Evolutionary conservation across 257 asterid genomes (phyloP).

Genomic region (Nyctanthes arbortristis): DNA sequence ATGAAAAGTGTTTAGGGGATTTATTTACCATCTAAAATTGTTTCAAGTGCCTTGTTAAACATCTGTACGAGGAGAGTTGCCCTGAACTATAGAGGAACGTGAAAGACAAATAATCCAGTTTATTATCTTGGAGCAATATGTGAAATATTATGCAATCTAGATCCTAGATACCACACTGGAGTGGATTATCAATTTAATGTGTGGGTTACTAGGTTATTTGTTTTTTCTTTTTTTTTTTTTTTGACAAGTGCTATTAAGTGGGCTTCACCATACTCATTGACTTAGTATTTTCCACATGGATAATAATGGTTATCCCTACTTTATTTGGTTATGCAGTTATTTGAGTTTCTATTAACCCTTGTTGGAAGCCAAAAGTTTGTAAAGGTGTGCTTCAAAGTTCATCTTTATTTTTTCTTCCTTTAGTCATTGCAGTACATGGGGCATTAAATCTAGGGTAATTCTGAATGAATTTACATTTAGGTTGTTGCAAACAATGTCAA

Average conservation of each 20-base stretch:
- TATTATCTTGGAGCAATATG: background rate
- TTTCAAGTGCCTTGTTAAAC: background rate
- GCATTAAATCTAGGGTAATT: constrained; percentile 15
- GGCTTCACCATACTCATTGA: too few relatives aligned
- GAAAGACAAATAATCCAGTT: background rate
- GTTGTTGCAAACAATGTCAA: constrained; percentile 65
- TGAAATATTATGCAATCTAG: background rate
- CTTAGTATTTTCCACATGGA: constrained; percentile 14
- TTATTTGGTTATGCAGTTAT: constrained; percentile 59
- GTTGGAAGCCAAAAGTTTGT: constrained; percentile 71
- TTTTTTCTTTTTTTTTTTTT: constrained; percentile 16
- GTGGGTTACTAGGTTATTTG: too few relatives aligned
- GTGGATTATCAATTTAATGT: background rate
- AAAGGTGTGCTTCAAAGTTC: constrained; percentile 54
- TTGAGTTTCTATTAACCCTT: constrained; percentile 82
- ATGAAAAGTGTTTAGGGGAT: background rate
- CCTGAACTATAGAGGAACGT: background rate
- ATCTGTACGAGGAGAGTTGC: background rate
- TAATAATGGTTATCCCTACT: too few relatives aligned
- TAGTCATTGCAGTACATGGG: constrained; percentile 7
- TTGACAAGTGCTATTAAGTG: constrained; percentile 7
- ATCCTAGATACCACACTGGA: background rate
- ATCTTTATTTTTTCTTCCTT: constrained; percentile 14
- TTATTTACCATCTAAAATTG: background rate
- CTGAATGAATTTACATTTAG: constrained; percentile 37